Evolutionary conservation across 306 rosid genomes (phyloP), one percentile per base, ranked within the genome.

Genomic region (Pyrus bretschneideri): DNA sequence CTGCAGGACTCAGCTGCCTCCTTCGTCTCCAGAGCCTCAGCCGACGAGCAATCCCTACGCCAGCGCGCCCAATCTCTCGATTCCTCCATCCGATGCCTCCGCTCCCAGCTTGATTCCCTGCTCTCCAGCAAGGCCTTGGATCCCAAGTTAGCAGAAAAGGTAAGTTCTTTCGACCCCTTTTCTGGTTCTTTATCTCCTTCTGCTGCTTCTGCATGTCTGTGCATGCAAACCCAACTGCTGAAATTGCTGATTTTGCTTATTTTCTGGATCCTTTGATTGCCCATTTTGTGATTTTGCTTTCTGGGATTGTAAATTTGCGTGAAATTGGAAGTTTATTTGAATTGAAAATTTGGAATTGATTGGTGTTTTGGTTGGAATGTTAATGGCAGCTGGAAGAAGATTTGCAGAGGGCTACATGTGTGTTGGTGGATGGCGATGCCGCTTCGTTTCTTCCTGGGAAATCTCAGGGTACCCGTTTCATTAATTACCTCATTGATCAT

Each of bases 341-440:
- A 31, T 60, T 67, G 35, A 19, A 44, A 33, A 8, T 73, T 60
- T 70, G 35, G 21, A 44, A 45, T 15, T 73, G 27, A 40, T 52
- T 62, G 67, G 22, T 44, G 35, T 19, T 67, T 63, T 18, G 75
- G 19, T 29, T 72, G 59, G 27, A 67, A 42, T 68, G 72, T 68
- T 67, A 46, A 29, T 69, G 62, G 44, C 85, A 90, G 98, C 86
- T 92, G 40, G 93, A 96, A 33, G 99, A 96, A 62, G 99, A 96
- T 74, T 89, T 96, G 77, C 93, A 89, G 45, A 83, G 88, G 83
- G 97, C 98, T 0, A 85, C 80, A 63, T 88, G 99, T 77, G 75
- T 93, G 69, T n/a, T 96, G 51, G 88, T 76, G 57, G 99, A 96
- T 73, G 93, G 98, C 33, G 99, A 96, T 25, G 93, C 89, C 67